Base-by-base conservation (phyloP, 2,329 filamentous ascomycete species). In the Bipolaris gigantea region DNA sequence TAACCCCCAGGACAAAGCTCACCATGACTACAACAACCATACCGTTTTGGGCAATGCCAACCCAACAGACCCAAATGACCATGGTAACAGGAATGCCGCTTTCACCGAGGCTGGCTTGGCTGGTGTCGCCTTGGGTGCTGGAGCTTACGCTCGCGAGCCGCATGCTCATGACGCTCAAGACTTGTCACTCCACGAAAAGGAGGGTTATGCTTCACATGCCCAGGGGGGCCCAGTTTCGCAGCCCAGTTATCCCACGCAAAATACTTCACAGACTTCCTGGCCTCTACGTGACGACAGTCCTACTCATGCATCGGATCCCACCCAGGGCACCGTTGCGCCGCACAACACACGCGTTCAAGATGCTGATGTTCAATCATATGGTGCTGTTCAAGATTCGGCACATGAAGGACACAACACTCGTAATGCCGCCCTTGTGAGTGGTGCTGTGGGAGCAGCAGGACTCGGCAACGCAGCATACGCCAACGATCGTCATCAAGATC, bases 381-480 rank as follows among this genome's bases (percentile, higher is more conserved):
- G 63, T 43, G 59, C 62, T 7, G 54, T 42, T 15, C 54, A 67
- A 15, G 55, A 63, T 5, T 60, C 63, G 4, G 11, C 23, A 3
- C 25, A 65, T 1, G 49, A 65, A 23, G 58, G 63, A 11, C 62
- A 73, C 44, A 46, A 64, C 10, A 69, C 64, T 46, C 65, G 66
- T 18, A 62, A 73, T 34, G 60, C 65, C 4, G 65, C 68, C 3
- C 48, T 65, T 19, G 56, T 62, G 4, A 63, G 63, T 18, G 62
- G 61, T 8, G 63, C 60, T 30, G 66, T 54, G 21, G 62, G 59
- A 32, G 63, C 48, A 11, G 69, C 61, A 10, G 69, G 63, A 15
- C 60, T 59, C 11, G 65, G 58, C 4, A 70, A 66, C n/a, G 69
- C 64, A 13, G 63, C 62, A 9, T 67, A 73, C 45, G 66, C 27